Evolutionary conservation across 495 filamentous ascomycete genomes (phyloP), one percentile per base, ranked within the genome.

Genomic region (Collariella sp.): DNA sequence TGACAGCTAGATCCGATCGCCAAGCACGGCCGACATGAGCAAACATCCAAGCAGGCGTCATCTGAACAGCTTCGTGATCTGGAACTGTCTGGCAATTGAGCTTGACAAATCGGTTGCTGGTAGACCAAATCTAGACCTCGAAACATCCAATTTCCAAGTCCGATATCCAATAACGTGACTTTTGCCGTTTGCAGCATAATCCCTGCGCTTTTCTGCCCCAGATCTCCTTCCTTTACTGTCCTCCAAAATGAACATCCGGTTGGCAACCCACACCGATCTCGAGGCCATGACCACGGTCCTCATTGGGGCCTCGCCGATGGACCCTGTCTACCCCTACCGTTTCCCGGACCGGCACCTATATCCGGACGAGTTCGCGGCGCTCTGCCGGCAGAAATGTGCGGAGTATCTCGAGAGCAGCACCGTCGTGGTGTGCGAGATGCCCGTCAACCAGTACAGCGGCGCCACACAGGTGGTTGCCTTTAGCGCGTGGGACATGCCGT

Each of bases 321-420:
- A 71, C 53, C 68, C 68, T 34, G 45, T 64, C 49, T 71, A 67
- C 54, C 59, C 63, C 36, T 69, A 71, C 44, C 60, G 68, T 26
- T 71, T 65, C 40, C 68, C 66, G 5, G 52, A 64, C 57, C 55
- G 64, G 36, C 41, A 62, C 40, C 47, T 56, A 15, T 62, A 62
- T 44, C 52, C 66, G 5, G 57, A 52, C 35, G 60, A 67, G 34
- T 65, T 63, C 39, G 44, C 60, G 33, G 29, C 43, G 11, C 58
- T 61, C 34, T 65, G 62, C 55, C 46, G 53, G 13, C 48, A 53
- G 15, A 62, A 63, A 23, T 63, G 60, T 38, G 49, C 41, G 26
- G 62, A 67, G 36, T 65, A 67, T 19, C 50, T 65, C 23, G 57
- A 48, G 18, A 60, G 45, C 29, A 60, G 55, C 58, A 59, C 54